Conservation (phyloP, 2,329 filamentous ascomycete genomes). For the Ustilaginoidea virens region DNA sequence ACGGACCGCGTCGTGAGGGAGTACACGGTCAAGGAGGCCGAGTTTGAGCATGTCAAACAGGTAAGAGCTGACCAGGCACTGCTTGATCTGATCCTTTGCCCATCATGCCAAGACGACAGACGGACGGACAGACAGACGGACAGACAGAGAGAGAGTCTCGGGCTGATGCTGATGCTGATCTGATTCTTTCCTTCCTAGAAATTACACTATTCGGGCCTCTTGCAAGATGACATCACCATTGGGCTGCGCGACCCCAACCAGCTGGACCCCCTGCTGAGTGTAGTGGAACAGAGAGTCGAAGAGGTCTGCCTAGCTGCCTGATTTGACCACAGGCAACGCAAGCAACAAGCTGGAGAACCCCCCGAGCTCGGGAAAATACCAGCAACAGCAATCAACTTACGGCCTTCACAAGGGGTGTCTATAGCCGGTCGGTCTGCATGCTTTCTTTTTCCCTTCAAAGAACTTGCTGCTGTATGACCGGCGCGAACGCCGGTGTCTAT, state of each 20-base stretch:
- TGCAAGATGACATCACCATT: constrained; percentile 59
- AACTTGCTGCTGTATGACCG: too few species aligned
- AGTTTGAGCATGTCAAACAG: constrained; percentile 60
- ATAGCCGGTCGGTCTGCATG: too few species aligned
- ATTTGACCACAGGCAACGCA: too few species aligned
- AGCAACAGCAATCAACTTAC: neutral
- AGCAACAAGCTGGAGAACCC: too few species aligned
- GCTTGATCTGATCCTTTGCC: too few species aligned
- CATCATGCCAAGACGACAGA: neutral
- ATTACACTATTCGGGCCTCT: constrained; percentile 30
- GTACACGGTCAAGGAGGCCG: constrained; percentile 76
- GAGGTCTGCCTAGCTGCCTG: constrained; percentile 10
- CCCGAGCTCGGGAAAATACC: neutral
- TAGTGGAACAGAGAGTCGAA: constrained; percentile 56
- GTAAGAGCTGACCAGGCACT: too few species aligned
- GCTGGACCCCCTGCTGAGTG: constrained; percentile 51
- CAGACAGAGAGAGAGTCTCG: neutral
- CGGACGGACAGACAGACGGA: neutral
- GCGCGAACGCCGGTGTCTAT: too few species aligned
- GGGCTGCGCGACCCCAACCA: constrained; percentile 68
- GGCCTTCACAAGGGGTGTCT: too few species aligned
- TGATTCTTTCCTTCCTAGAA: constrained; percentile 18
- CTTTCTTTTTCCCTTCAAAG: too few species aligned
- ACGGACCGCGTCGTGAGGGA: constrained; percentile 69
- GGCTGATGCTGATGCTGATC: neutral